These are phyloP conservation scores for Porphyrellus cyaneotinctus DNA, from an alignment of 768 basidiomycete species.

Conservation along the genomic window DNA sequence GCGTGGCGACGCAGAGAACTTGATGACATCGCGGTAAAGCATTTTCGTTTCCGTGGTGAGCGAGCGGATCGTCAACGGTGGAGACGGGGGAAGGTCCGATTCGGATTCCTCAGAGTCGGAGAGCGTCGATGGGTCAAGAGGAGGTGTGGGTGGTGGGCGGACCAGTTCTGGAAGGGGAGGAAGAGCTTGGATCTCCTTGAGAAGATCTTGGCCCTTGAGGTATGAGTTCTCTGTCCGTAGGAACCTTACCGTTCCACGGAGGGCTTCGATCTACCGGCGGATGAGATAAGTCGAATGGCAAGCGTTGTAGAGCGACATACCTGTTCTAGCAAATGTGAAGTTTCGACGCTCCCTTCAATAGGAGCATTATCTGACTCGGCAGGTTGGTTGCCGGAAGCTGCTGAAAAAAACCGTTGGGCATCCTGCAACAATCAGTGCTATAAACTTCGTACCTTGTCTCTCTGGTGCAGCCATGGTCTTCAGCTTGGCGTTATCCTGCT, in stretches of 20 bases:
- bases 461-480: constrained; percentile 66
- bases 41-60: constrained; percentile 80
- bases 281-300: constrained; percentile 1
- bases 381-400: constrained; percentile 46
- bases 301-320: constrained; percentile 34
- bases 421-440: neutral
- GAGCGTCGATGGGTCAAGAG: constrained; percentile 57
- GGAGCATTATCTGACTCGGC: constrained; percentile 58
- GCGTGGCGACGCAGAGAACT: constrained; percentile 74
- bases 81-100: constrained; percentile 40
- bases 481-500: constrained; percentile 84
- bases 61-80: constrained; percentile 55
- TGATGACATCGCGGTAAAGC: constrained; percentile 85
- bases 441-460: constrained; percentile 54
- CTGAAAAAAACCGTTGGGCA: neutral
- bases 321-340: constrained; percentile 85
- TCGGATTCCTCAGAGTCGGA: constrained; percentile 68
- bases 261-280: constrained; percentile 69
- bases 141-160: constrained; percentile 56
- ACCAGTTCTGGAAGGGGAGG: constrained; percentile 55
- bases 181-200: constrained; percentile 74
- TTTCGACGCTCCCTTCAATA: constrained; percentile 80
- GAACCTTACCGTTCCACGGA: constrained; percentile 89
- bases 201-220: constrained; percentile 88
- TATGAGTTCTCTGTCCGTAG: constrained; percentile 92